Conservation (phyloP, 768 basidiomycete species). For the Hortiboletus flavorubellus region DNA sequence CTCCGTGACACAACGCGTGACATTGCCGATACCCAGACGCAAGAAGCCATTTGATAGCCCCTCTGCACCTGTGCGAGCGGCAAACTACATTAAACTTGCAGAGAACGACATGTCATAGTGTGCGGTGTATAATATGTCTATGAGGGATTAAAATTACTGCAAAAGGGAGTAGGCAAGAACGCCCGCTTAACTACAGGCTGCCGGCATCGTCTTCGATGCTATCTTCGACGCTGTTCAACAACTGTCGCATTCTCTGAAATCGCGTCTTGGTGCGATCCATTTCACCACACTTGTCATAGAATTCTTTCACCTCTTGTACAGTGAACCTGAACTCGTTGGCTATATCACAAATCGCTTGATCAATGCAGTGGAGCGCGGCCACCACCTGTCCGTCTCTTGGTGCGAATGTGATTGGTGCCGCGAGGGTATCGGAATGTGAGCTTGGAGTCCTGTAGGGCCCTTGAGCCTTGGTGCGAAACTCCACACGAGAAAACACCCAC, state of each 20-base stretch:
- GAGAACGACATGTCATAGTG: conserved; percentile 52
- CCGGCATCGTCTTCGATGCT: conserved; percentile 7
- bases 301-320: conserved; percentile 72
- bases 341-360: conserved; percentile 62
- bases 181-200: conserved; percentile 3
- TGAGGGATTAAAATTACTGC: not conserved
- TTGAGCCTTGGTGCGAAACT: not conserved
- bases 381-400: conserved; percentile 6
- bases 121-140: not conserved
- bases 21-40: conserved; percentile 44
- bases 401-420: conserved; percentile 1
- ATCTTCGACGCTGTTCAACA: conserved; percentile 31
- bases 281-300: conserved; percentile 71
- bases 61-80: conserved; percentile 71
- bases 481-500: conserved; percentile 30
- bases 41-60: conserved; percentile 78
- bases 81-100: conserved; percentile 61
- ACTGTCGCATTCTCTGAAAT: conserved; percentile 65
- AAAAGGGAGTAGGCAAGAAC: not conserved
- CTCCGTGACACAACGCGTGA: not conserved
- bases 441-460: conserved; percentile 2
- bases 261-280: conserved; percentile 61
- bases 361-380: conserved; percentile 54
- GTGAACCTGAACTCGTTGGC: conserved; percentile 70
- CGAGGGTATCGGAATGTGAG: not conserved